Evolutionary conservation across 768 basidiomycete genomes (phyloP).

Genomic region (Dentipellis fragilis): DNA sequence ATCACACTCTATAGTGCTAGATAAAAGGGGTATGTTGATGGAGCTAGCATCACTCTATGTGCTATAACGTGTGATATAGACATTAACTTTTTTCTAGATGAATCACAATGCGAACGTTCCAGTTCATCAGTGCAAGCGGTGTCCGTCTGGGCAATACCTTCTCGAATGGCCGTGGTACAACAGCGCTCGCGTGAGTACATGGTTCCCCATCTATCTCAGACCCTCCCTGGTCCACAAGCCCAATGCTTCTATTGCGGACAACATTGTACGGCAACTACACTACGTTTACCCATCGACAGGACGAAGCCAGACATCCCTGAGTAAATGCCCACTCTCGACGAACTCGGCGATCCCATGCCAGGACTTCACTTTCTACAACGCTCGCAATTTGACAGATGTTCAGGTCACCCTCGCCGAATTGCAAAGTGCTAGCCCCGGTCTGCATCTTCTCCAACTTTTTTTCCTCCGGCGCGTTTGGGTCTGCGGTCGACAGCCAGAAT

Average conservation of each 20-base stretch:
- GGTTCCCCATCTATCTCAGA: background rate
- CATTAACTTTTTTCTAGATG: background rate
- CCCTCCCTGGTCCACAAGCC: conserved; percentile 7
- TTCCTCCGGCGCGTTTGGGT: conserved; percentile 88
- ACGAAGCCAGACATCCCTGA: conserved; percentile 66
- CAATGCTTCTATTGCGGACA: conserved; percentile 85
- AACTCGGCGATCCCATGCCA: conserved; percentile 77
- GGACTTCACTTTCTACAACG: conserved; percentile 76
- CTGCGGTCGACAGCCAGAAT: conserved; percentile 54
- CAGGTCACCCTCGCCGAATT: conserved; percentile 74
- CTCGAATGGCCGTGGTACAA: conserved; percentile 69
- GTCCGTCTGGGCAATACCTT: conserved; percentile 91
- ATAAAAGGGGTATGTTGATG: background rate
- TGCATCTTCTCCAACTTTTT: conserved; percentile 90
- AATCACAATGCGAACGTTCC: conserved; percentile 69
- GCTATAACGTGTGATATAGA: background rate
- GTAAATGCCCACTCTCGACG: conserved; percentile 70
- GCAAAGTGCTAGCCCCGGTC: conserved; percentile 65
- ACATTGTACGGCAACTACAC: conserved; percentile 63
- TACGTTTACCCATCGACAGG: conserved; percentile 72
- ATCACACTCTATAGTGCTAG: background rate
- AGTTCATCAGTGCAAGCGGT: conserved; percentile 65
- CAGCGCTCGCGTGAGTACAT: conserved; percentile 66
- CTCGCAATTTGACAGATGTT: conserved; percentile 72
- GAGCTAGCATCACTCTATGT: background rate